Evolutionary conservation across 495 filamentous ascomycete species (phyloP), one percentile per base, ranked within the genome.

Genomic region (Hypoxylon fragiforme): DNA sequence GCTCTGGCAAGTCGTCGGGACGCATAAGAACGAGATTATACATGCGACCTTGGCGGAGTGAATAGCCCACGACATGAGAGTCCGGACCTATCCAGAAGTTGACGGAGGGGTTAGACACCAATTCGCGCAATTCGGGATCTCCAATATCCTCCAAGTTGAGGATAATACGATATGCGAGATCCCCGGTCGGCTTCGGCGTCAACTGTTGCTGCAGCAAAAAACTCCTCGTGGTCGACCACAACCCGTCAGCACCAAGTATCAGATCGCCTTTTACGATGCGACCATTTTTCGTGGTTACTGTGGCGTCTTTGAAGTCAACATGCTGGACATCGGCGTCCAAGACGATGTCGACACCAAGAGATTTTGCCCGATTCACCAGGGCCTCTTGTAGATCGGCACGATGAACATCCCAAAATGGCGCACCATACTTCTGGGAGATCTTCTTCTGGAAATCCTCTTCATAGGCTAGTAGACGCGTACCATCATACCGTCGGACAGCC

Each of bases 71-170:
- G 2, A 78, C 76, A 52, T 86, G 84, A 4, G 69, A 71, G 7
- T 64, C 49, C 1, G 83, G 82, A 0, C 88, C 87, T 20, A 88
- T 63, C 88, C 88, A 91, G 59, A 88, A 85, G 51, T 88, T 78
- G 11, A 89, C 85, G 12, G 77, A 76, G 0, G 84, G 79, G 14
- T 81, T 69, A 5, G 62, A 42, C 0, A 84, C 73, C 1, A 85
- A 62, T 13, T 75, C 71, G 0, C 68, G 68, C 9, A 77, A 70
- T 36, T 76, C 73, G 22, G 73, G 68, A 15, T 75, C 73, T 16
- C 66, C 64, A 38, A 85, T 69, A 38, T 85, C 70, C 14, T 74
- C 65, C 3, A 70, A 68, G 7, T 75, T 70, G 21, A 85, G 70
- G 12, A 81, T 68, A 45, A 84, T 80, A 1, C 84, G 74, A 55